A percentile compares a stretch with the other conserved stretches of the same genome.
phyloP scores from a whole-genome alignment of 1,284 basidiomycete species.

The Tylopilus sp. region DNA sequence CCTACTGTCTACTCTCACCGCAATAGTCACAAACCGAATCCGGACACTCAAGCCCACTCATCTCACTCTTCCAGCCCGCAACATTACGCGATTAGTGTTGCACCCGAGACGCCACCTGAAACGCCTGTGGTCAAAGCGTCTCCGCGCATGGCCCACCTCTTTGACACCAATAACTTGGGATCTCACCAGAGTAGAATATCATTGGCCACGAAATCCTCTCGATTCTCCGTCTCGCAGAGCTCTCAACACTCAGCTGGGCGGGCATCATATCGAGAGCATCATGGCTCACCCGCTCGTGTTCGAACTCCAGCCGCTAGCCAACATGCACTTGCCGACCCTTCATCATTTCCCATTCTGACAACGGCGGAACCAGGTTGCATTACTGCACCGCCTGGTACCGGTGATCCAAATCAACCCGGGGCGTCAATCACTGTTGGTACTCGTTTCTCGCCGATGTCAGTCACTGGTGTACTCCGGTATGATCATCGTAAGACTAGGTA shows the following conservation, averaged over 20 bases:
- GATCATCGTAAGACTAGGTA: slow-evolving; percentile 14
- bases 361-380: neutral
- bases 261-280: slow-evolving; percentile 25
- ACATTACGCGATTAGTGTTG: neutral
- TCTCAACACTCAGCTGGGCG: slow-evolving; percentile 23
- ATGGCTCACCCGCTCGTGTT: slow-evolving; percentile 12
- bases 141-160: neutral
- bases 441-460: slow-evolving; percentile 19
- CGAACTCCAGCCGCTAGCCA: slow-evolving; percentile 4
- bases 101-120: neutral
- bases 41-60: neutral
- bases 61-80: slow-evolving; percentile 1
- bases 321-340: neutral
- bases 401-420: slow-evolving; percentile 14
- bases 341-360: neutral
- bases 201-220: slow-evolving; percentile 10
- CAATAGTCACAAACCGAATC: neutral
- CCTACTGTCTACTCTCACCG: neutral
- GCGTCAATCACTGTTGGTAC: neutral
- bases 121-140: neutral
- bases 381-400: slow-evolving; percentile 8
- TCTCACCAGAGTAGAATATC: slow-evolving; percentile 8
- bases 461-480: slow-evolving; percentile 18
- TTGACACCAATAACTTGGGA: neutral
- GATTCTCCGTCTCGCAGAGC: neutral